Evolutionary conservation across 805 yeast species (phyloP).

Genomic region (Huiozyma sinensis): DNA sequence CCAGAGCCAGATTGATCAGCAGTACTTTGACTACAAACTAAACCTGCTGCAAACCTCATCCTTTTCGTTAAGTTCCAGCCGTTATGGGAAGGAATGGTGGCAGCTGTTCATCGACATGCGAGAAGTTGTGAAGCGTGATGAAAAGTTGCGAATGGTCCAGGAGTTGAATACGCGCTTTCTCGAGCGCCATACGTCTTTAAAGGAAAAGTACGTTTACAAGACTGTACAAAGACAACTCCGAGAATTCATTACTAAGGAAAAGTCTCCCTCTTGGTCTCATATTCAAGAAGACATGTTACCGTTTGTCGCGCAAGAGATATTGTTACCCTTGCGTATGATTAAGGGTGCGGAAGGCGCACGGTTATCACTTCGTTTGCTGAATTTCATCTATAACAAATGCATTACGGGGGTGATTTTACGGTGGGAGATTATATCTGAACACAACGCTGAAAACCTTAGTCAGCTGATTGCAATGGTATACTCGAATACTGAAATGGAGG

Average conservation of each 20-base stretch:
- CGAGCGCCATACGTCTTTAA: slow-evolving; percentile 10
- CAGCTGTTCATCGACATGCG: slow-evolving; percentile 20
- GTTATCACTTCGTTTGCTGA: slow-evolving; percentile 9
- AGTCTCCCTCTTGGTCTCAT: slow-evolving; percentile 14
- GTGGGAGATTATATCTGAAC: slow-evolving; percentile 28
- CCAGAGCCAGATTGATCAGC: slow-evolving; percentile 6
- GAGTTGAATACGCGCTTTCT: slow-evolving; percentile 17
- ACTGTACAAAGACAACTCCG: slow-evolving; percentile 12
- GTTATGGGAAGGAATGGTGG: slow-evolving; percentile 19
- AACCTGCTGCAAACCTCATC: slow-evolving; percentile 22
- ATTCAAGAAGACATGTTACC: slow-evolving; percentile 16
- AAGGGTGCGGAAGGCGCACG: slow-evolving; percentile 7
- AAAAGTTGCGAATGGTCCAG: slow-evolving; percentile 9
- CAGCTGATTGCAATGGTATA: slow-evolving; percentile 17
- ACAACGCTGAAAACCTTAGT: slow-evolving; percentile 23
- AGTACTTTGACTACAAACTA: slow-evolving; percentile 16
- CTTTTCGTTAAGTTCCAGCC: slow-evolving; percentile 14
- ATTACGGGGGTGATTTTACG: slow-evolving; percentile 13
- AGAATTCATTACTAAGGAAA: slow-evolving; percentile 15
- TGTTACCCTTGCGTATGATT: slow-evolving; percentile 11
- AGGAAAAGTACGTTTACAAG: slow-evolving; percentile 9
- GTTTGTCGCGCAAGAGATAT: slow-evolving; percentile 10
- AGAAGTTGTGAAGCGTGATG: slow-evolving; percentile 4
- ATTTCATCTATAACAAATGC: slow-evolving; percentile 16
- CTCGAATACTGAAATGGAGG: slow-evolving; percentile 14